phyloP scores from a whole-genome alignment of 2,329 filamentous ascomycete genomes.

The Nothomitra cinnamomea region DNA sequence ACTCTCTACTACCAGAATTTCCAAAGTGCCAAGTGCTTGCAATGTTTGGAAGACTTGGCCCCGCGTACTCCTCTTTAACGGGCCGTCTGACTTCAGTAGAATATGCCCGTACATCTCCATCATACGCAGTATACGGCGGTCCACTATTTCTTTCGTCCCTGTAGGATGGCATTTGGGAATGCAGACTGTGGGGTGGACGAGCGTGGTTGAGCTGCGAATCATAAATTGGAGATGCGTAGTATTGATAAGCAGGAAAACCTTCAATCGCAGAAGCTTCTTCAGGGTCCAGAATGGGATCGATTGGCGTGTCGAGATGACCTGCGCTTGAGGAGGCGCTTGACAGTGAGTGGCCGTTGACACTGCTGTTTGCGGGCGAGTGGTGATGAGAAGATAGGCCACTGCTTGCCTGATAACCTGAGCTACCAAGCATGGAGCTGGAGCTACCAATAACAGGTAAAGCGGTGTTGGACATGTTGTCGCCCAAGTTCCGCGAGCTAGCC shows the following conservation, averaged over 20 bases:
- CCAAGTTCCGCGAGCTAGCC: background rate
- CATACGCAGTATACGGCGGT: background rate
- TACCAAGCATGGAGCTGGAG: conserved; percentile 3
- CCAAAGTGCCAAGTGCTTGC: conserved; percentile 20
- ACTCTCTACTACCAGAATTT: conserved; percentile 17
- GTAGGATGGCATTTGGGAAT: conserved; percentile 3
- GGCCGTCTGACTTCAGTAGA: background rate
- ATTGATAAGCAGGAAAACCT: background rate
- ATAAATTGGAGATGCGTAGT: background rate
- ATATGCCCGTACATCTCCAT: background rate
- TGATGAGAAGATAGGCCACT: background rate
- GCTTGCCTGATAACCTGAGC: conserved; percentile 2
- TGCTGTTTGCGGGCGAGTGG: background rate
- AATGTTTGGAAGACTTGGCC: conserved; percentile 13
- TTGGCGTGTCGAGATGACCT: background rate
- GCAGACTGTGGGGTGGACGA: background rate
- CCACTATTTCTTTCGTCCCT: background rate
- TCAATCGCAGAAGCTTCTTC: background rate
- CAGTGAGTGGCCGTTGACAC: background rate
- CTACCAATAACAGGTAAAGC: background rate
- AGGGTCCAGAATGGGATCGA: background rate
- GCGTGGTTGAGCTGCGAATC: background rate
- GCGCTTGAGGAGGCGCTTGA: background rate
- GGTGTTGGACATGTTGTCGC: background rate
- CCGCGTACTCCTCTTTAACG: conserved; percentile 10